phyloP scores from a whole-genome alignment of 1,284 basidiomycete genomes.

The Gymnopus androsaceus region DNA sequence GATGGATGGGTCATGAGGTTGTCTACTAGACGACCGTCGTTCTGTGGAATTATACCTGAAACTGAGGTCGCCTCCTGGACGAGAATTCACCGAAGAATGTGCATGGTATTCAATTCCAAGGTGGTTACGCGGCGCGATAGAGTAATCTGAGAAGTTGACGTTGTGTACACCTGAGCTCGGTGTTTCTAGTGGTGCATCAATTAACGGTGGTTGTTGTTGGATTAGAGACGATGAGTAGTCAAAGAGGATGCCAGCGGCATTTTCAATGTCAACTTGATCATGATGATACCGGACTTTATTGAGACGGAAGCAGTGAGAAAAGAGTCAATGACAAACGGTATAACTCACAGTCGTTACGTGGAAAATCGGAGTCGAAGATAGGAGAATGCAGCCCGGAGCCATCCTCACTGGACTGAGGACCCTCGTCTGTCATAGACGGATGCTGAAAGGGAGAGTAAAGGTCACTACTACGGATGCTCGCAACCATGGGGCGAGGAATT shows the following conservation, averaged over 20 bases:
- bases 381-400: constrained; percentile 72
- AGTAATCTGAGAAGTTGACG: constrained; percentile 37
- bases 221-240: constrained; percentile 41
- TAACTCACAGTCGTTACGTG: constrained; percentile 51
- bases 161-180: constrained; percentile 37
- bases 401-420: constrained; percentile 68
- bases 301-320: constrained; percentile 40
- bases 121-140: constrained; percentile 42
- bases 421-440: constrained; percentile 56
- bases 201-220: constrained; percentile 44
- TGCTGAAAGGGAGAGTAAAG: constrained; percentile 57
- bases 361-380: constrained; percentile 55
- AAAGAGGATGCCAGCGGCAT: constrained; percentile 48
- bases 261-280: constrained; percentile 52
- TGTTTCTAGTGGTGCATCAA: constrained; percentile 43
- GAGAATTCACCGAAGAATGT: constrained; percentile 40
- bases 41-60: constrained; percentile 38
- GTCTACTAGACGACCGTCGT: constrained; percentile 49
- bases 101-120: constrained; percentile 42
- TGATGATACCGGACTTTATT: constrained; percentile 73
- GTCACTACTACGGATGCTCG: constrained; percentile 48
- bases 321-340: constrained; percentile 30
- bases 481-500: constrained; percentile 46
- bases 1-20: constrained; percentile 45
- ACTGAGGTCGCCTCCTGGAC: constrained; percentile 36